Conservation (phyloP, 1,284 basidiomycete species). For the Farysia itapuensis region DNA sequence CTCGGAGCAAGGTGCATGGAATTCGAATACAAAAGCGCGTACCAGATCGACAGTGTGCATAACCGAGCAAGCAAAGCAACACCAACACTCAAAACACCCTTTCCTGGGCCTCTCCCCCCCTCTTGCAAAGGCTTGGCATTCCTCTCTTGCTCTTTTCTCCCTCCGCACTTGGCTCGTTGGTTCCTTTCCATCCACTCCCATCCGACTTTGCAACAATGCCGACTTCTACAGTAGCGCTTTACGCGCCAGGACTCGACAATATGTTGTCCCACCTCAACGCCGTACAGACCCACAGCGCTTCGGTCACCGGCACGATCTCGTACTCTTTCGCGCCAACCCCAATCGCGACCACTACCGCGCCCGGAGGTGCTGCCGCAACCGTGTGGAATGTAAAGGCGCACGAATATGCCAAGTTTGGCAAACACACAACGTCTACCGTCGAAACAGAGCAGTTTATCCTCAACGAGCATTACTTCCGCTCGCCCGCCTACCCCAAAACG, state of each 20-base stretch:
- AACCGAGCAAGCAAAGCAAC: too few relatives aligned
- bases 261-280: conserved; percentile 17
- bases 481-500: too few relatives aligned
- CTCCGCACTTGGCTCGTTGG: not conserved
- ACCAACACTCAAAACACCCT: too few relatives aligned
- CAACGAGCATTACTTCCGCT: conserved; percentile 30
- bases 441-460: conserved; percentile 26
- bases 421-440: conserved; percentile 12
- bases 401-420: conserved; percentile 24
- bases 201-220: conserved; percentile 1
- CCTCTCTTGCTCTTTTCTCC: not conserved
- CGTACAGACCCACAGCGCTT: conserved; percentile 6
- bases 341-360: conserved; percentile 25
- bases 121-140: too few relatives aligned
- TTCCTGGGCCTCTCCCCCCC: too few relatives aligned
- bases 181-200: not conserved
- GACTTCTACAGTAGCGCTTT: conserved; percentile 17
- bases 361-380: conserved; percentile 21
- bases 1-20: not conserved
- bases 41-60: too few relatives aligned
- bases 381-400: conserved; percentile 33
- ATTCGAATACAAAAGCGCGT: too few relatives aligned
- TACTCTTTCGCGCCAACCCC: conserved; percentile 13
- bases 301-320: conserved; percentile 15
- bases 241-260: conserved; percentile 24